Evolutionary conservation across 2,329 filamentous ascomycete species (phyloP).

Genomic region (Cordyceps javanica): DNA sequence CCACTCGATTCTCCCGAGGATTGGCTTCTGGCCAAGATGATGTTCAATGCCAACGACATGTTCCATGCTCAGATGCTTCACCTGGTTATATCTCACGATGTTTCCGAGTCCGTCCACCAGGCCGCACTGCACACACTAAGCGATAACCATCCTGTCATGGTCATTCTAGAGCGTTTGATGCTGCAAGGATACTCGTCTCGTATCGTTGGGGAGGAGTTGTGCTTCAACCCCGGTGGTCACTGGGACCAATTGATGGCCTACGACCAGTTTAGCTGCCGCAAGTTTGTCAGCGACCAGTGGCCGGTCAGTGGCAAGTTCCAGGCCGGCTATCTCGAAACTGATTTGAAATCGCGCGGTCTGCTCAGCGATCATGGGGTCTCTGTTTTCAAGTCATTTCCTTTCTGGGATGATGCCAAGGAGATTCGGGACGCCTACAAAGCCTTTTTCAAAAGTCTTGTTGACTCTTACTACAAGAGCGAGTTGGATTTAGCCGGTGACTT

Average conservation of each 20-base stretch:
- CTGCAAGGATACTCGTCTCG: conserved; percentile 19
- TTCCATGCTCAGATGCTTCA: conserved; percentile 39
- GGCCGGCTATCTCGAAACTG: conserved; percentile 32
- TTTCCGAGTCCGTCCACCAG: conserved; percentile 36
- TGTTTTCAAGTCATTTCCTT: conserved; percentile 35
- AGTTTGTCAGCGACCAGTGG: conserved; percentile 25
- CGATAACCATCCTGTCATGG: conserved; percentile 37
- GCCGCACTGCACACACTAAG: conserved; percentile 41
- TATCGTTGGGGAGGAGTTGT: conserved; percentile 17
- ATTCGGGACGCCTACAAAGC: conserved; percentile 30
- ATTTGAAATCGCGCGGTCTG: conserved; percentile 34
- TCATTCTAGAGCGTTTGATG: conserved; percentile 29
- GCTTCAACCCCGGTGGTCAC: conserved; percentile 23
- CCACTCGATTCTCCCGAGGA: conserved; percentile 37
- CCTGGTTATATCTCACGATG: conserved; percentile 36
- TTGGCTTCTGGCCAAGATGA: conserved; percentile 45
- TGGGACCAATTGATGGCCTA: conserved; percentile 28
- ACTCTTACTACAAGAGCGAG: conserved; percentile 36
- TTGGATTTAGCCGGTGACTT: conserved; percentile 27
- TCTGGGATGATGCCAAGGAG: conserved; percentile 34
- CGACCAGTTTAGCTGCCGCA: conserved; percentile 22
- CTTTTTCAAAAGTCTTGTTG: conserved; percentile 36
- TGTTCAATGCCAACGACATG: conserved; percentile 42
- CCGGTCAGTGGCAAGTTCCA: conserved; percentile 26
- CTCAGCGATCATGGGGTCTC: conserved; percentile 30